Percentiles rank a stretch among this genome's conserved stretches.
Conservation (phyloP, 768 basidiomycete species). For the Russula vinacea region DNA sequence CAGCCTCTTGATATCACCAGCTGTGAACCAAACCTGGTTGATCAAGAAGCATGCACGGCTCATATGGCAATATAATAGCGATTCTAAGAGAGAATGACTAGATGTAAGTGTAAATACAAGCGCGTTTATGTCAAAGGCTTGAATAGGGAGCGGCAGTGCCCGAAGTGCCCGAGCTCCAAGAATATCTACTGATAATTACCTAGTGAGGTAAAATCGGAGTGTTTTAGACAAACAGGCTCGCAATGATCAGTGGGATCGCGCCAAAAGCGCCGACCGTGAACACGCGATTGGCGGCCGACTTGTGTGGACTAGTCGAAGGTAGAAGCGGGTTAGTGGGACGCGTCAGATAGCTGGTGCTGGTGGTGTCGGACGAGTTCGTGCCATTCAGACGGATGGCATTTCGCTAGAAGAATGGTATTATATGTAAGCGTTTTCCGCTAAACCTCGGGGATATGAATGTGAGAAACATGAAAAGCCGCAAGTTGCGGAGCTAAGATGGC, state of each 20-base stretch:
- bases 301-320: slow-evolving; percentile 14
- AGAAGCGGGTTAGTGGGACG: slow-evolving; percentile 17
- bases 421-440: slow-evolving; percentile 1
- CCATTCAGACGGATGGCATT: slow-evolving; percentile 59
- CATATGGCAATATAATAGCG: slow-evolving; percentile 6
- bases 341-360: slow-evolving; percentile 12
- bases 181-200: background rate
- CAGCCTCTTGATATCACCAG: background rate
- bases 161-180: background rate
- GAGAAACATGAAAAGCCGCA: slow-evolving; percentile 14
- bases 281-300: slow-evolving; percentile 13
- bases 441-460: background rate
- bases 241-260: slow-evolving; percentile 20
- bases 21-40: no score
- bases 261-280: slow-evolving; percentile 12
- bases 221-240: slow-evolving; percentile 20
- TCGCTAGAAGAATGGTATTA: slow-evolving; percentile 40
- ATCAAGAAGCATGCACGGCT: background rate
- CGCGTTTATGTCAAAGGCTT: slow-evolving; percentile 4
- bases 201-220: background rate
- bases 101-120: background rate
- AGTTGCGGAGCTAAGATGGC: slow-evolving; percentile 14
- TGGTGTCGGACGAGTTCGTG: slow-evolving; percentile 34
- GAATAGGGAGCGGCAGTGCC: background rate
- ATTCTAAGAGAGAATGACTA: background rate